phyloP scores from a whole-genome alignment of 2,329 filamentous ascomycete species.

The Endothia cerciana region DNA sequence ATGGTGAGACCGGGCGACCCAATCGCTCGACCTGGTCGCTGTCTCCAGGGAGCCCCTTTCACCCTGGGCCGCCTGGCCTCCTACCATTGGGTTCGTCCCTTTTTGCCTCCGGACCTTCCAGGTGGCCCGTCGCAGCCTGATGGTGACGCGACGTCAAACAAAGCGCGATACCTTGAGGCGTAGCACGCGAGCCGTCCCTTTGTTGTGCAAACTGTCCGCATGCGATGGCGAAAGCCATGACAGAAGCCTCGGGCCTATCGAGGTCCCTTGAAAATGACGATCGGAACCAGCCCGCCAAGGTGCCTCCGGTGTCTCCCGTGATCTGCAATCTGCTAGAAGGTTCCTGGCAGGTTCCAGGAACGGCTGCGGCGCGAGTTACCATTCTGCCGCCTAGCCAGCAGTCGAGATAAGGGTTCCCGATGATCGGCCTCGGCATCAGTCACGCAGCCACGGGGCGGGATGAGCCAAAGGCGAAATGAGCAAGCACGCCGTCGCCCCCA shows the following conservation, averaged over 20 bases:
- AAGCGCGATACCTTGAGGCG: background rate
- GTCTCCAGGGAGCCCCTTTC: conserved; percentile 17
- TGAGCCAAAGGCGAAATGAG: background rate
- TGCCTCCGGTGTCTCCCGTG: background rate
- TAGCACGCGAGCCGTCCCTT: conserved; percentile 10
- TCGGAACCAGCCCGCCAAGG: background rate
- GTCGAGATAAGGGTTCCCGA: conserved; percentile 5
- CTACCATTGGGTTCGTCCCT: background rate
- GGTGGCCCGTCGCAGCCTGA: background rate
- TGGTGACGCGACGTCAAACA: background rate
- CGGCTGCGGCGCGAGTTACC: conserved; percentile 3
- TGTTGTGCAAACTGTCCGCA: conserved; percentile 7
- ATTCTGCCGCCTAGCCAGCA: background rate
- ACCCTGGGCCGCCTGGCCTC: conserved; percentile 14
- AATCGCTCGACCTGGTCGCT: conserved; percentile 18
- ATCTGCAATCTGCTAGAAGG: conserved; percentile 7
- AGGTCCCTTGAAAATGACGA: background rate
- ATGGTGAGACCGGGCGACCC: conserved; percentile 18
- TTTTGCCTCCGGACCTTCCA: background rate
- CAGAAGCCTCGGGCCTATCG: background rate
- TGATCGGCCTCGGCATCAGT: background rate
- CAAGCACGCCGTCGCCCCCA: background rate
- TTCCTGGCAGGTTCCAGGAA: background rate
- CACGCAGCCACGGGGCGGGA: conserved; percentile 2
- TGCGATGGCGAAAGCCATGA: background rate